A percentile compares a stretch with the other conserved stretches of the same genome.
Conservation (phyloP, 257 asterid species). For the Ilex aquifolium region DNA sequence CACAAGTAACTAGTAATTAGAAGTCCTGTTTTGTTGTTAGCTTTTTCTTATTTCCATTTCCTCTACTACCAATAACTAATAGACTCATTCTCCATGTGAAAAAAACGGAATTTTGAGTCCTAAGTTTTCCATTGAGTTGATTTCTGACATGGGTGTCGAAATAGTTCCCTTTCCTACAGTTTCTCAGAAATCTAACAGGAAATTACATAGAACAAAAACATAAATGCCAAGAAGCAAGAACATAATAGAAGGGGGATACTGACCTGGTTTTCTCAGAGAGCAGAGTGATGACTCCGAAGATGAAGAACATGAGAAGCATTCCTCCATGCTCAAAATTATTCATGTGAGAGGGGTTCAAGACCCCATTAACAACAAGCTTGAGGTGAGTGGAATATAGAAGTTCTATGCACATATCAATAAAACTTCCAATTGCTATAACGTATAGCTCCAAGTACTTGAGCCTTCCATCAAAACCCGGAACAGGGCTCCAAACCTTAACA, state of each 20-base stretch:
- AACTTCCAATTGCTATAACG: slow-evolving; percentile 68
- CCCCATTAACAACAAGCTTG: slow-evolving; percentile 68
- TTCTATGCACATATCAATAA: slow-evolving; percentile 85
- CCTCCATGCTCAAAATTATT: slow-evolving; percentile 97
- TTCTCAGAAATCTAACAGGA: not conserved
- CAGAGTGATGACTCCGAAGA: slow-evolving; percentile 64
- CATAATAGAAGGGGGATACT: slow-evolving; percentile 22
- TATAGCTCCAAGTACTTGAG: slow-evolving; percentile 88
- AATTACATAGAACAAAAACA: not conserved
- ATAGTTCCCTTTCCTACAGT: not conserved
- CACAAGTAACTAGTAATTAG: no score
- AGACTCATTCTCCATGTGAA: no score
- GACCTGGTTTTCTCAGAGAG: slow-evolving; percentile 85
- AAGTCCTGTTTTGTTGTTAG: no score
- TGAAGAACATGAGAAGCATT: slow-evolving; percentile 93
- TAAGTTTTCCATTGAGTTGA: not conserved
- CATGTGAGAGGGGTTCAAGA: slow-evolving; percentile 82
- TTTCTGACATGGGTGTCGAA: no score
- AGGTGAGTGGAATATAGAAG: slow-evolving; percentile 83
- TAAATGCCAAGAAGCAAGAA: slow-evolving; percentile 3
- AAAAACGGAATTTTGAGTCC: not conserved
- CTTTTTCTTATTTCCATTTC: no score
- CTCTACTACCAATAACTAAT: no score
- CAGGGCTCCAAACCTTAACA: slow-evolving; percentile 90
- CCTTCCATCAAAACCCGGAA: slow-evolving; percentile 65